Conservation (phyloP, 805 yeast genomes). For the Yarrowia alimentaria region DNA sequence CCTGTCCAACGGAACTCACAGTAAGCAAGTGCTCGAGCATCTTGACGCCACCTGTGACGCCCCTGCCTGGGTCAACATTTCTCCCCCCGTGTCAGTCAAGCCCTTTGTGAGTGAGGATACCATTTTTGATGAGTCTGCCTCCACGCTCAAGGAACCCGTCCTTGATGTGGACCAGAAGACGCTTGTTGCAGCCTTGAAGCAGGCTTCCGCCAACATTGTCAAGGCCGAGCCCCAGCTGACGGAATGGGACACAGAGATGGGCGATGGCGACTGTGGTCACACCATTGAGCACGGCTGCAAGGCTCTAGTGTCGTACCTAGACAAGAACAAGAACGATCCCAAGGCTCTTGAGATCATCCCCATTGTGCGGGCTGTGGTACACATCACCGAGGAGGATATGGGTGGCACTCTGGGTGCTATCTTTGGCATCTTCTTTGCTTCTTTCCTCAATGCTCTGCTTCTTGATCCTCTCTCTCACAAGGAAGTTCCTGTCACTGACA, state of each 20-base stretch:
- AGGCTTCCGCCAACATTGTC: slow-evolving; percentile 17
- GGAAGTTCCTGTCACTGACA: slow-evolving; percentile 15
- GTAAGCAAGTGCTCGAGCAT: slow-evolving; percentile 48
- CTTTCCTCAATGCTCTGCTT: slow-evolving; percentile 52
- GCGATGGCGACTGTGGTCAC: slow-evolving; percentile 97
- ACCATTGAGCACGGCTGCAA: slow-evolving; percentile 81
- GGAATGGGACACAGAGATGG: slow-evolving; percentile 80
- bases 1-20: slow-evolving; percentile 51
- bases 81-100: slow-evolving; percentile 6
- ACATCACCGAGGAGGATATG: slow-evolving; percentile 83
- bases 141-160: slow-evolving; percentile 30
- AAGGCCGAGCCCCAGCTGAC: slow-evolving; percentile 74
- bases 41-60: slow-evolving; percentile 75
- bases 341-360: slow-evolving; percentile 49
- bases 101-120: slow-evolving; percentile 10
- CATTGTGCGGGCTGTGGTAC: slow-evolving; percentile 51
- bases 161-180: slow-evolving; percentile 31
- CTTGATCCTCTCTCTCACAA: slow-evolving; percentile 11
- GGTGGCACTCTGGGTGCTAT: slow-evolving; percentile 97
- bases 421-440: slow-evolving; percentile 79
- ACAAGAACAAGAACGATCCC: slow-evolving; percentile 37
- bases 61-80: slow-evolving; percentile 62
- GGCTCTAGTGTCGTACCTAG: slow-evolving; percentile 59
- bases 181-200: slow-evolving; percentile 30
- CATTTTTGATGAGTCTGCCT: slow-evolving; percentile 8